These are phyloP conservation scores for Microcyclosporella mali DNA, from an alignment of 2,329 filamentous ascomycete genomes.

Conservation along the genomic window DNA sequence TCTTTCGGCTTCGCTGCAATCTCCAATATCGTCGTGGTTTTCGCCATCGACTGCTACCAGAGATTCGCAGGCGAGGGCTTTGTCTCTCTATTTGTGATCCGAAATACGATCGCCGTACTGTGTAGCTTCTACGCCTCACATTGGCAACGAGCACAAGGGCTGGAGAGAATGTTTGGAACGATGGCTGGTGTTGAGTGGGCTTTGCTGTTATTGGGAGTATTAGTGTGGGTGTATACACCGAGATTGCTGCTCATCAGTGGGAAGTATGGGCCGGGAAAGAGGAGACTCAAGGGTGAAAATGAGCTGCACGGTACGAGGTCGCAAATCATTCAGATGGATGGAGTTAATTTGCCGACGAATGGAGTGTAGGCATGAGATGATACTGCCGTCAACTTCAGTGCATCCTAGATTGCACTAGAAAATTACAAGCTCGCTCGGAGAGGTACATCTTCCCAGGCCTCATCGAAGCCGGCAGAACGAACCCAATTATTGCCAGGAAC, in stretches of 20 bases:
- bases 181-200: slow-evolving; percentile 25
- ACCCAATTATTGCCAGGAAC: slow-evolving; percentile 52
- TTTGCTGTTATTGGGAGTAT: slow-evolving; percentile 15
- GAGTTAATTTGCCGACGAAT: too few species aligned
- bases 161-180: slow-evolving; percentile 21
- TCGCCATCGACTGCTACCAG: slow-evolving; percentile 26
- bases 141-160: slow-evolving; percentile 21
- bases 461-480: slow-evolving; percentile 55
- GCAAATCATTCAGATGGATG: too few species aligned
- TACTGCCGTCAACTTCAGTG: too few species aligned
- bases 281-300: not conserved
- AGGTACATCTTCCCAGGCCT: slow-evolving; percentile 54
- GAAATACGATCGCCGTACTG: slow-evolving; percentile 25
- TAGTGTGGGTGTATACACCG: slow-evolving; percentile 14
- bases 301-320: too few species aligned
- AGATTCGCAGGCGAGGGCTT: slow-evolving; percentile 26
- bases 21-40: slow-evolving; percentile 27
- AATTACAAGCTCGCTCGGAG: slow-evolving; percentile 19
- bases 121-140: slow-evolving; percentile 25
- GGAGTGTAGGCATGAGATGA: too few species aligned
- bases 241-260: slow-evolving; percentile 10
- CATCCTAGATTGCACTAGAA: too few species aligned
- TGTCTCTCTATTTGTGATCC: slow-evolving; percentile 28
- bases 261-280: slow-evolving; percentile 17
- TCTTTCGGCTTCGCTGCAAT: slow-evolving; percentile 28